phyloP scores from a whole-genome alignment of 2,329 filamentous ascomycete species.

The Aspergillus fructus region DNA sequence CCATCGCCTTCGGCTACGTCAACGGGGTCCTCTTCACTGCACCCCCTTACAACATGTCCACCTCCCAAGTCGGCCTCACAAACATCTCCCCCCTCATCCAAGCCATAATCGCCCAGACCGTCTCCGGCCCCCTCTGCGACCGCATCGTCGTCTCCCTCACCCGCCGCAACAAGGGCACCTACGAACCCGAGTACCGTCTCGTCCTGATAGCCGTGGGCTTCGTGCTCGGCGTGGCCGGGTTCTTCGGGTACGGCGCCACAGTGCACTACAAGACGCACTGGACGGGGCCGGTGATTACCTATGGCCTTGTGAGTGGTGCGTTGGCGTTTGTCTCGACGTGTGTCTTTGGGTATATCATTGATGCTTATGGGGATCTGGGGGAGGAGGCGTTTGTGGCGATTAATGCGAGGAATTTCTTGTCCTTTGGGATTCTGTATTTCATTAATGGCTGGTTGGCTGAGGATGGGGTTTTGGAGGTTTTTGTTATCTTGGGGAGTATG shows the following conservation, averaged over 20 bases:
- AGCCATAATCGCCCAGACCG: background rate
- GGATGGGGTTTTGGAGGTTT: background rate
- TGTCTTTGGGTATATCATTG: background rate
- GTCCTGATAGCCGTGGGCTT: background rate
- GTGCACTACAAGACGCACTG: background rate
- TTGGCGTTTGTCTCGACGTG: background rate
- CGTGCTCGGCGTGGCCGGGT: background rate
- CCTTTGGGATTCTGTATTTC: background rate
- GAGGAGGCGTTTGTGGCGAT: background rate
- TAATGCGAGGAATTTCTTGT: background rate
- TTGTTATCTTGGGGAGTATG: background rate
- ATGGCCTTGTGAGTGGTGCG: background rate
- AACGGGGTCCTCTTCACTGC: background rate
- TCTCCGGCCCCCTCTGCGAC: background rate
- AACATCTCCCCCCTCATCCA: background rate
- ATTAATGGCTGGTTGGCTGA: background rate
- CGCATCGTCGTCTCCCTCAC: background rate
- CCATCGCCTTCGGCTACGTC: conserved; percentile 1
- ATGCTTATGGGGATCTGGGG: background rate
- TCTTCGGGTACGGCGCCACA: background rate
- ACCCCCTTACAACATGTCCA: background rate
- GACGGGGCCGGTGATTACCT: background rate
- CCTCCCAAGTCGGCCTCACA: background rate
- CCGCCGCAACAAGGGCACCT: background rate
- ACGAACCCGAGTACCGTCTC: background rate